These are phyloP conservation scores for Dissophora globulifera DNA, from an alignment of 192 early-diverging fungal genomes.

Conservation along the genomic window DNA sequence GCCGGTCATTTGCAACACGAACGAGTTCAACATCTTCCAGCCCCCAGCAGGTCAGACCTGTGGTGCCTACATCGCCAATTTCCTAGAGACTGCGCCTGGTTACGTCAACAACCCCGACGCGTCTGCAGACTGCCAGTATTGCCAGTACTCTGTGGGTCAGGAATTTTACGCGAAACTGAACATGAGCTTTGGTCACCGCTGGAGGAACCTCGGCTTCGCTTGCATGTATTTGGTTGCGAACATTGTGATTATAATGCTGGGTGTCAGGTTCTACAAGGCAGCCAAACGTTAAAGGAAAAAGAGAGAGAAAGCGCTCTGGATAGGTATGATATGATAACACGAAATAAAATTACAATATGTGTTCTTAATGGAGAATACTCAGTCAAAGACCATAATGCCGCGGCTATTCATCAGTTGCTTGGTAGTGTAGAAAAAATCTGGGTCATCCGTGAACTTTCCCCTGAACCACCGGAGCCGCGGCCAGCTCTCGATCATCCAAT, in stretches of 20 bases:
- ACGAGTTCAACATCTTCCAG: slow-evolving; percentile 65
- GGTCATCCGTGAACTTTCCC: neutral
- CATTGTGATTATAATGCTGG: slow-evolving; percentile 45
- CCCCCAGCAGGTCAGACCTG: slow-evolving; percentile 70
- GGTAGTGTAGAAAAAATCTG: neutral
- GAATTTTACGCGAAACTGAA: slow-evolving; percentile 66
- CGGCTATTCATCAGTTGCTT: neutral
- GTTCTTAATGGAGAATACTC: neutral
- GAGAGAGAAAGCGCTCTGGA: neutral
- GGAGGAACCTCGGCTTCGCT: slow-evolving; percentile 78
- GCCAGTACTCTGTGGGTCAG: slow-evolving; percentile 64
- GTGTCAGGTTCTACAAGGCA: slow-evolving; percentile 42
- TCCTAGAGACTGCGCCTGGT: slow-evolving; percentile 63
- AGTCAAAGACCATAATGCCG: slow-evolving; percentile 7
- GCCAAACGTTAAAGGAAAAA: slow-evolving; percentile 25
- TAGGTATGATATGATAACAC: neutral
- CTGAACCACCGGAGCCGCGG: neutral
- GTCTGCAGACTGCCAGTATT: slow-evolving; percentile 71
- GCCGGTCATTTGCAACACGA: slow-evolving; percentile 55
- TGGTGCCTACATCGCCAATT: slow-evolving; percentile 65
- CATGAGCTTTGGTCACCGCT: slow-evolving; percentile 62
- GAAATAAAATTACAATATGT: neutral
- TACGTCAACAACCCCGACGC: slow-evolving; percentile 67
- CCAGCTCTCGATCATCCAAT: slow-evolving; percentile 10
- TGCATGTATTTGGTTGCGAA: slow-evolving; percentile 68